A percentile compares a stretch with the other conserved stretches of the same genome.
Evolutionary conservation across 306 rosid species (phyloP).

Genomic region (Potentilla sterilis): DNA sequence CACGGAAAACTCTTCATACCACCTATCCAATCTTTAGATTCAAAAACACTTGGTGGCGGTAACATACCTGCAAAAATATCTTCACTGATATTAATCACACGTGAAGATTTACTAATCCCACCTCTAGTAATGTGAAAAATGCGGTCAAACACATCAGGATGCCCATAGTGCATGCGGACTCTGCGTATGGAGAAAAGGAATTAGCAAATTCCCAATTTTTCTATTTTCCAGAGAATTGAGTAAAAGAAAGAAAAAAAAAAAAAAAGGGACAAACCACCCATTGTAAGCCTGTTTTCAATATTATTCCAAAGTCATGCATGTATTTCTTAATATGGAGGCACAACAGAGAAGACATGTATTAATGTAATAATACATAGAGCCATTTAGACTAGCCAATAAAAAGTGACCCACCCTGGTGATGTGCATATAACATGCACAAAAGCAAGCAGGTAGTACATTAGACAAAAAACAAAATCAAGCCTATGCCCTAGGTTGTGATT

Average conservation of each 20-base stretch:
- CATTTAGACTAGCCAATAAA: background rate
- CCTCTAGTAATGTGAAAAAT: conserved; percentile 93
- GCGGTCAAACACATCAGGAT: conserved; percentile 96
- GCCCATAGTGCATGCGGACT: conserved; percentile 99
- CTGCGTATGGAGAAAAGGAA: conserved; percentile 40
- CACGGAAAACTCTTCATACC: background rate
- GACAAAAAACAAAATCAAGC: background rate
- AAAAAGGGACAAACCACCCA: background rate
- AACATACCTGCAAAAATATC: conserved; percentile 83
- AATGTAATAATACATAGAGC: background rate
- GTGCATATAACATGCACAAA: background rate
- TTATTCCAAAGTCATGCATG: background rate
- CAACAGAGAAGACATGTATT: background rate
- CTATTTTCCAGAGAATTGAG: background rate
- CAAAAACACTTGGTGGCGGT: background rate
- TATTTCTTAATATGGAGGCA: background rate
- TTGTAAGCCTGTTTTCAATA: background rate
- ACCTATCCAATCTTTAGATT: background rate
- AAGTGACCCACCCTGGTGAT: background rate
- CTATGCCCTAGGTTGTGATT: background rate
- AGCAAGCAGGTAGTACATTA: background rate
- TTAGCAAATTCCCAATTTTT: background rate
- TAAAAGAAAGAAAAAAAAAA: background rate
- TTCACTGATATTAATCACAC: conserved; percentile 95
- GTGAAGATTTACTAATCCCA: conserved; percentile 95